These are phyloP conservation scores for Castanea sativa DNA, from an alignment of 306 rosid genomes.

Conservation along the genomic window DNA sequence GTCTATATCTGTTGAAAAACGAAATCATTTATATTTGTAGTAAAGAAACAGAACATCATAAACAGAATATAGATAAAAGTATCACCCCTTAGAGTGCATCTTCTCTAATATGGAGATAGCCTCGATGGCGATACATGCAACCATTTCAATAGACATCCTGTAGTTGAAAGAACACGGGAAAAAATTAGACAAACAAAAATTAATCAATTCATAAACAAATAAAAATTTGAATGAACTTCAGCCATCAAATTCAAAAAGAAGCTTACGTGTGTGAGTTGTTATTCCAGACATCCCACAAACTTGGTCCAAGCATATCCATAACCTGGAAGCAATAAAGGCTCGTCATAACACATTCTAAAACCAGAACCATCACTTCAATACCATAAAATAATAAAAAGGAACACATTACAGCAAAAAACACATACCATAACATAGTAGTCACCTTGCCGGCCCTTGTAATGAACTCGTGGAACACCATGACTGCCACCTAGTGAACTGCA, in stretches of 20 bases:
- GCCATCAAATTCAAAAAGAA: constrained; percentile 13
- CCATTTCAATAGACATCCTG: constrained; percentile 97
- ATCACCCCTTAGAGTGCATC: constrained; percentile 92
- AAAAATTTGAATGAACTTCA: not conserved
- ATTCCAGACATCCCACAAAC: constrained; percentile 96
- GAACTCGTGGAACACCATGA: constrained; percentile 93
- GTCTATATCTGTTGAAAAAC: not conserved
- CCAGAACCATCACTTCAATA: constrained; percentile 11
- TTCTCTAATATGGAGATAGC: constrained; percentile 97
- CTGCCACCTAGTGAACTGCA: constrained; percentile 91
- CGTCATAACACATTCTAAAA: constrained; percentile 22
- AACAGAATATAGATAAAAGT: not conserved
- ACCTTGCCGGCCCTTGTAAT: constrained; percentile 84
- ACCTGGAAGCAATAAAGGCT: constrained; percentile 44
- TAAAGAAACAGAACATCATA: not conserved
- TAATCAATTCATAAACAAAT: not conserved
- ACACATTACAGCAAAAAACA: constrained; percentile 3
- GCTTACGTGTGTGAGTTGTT: constrained; percentile 67
- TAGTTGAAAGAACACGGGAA: not conserved
- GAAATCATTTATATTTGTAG: not conserved
- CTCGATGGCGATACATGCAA: constrained; percentile 98
- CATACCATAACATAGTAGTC: constrained; percentile 88
- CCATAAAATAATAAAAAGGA: constrained; percentile 8
- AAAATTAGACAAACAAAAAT: not conserved
- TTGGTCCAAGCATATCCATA: constrained; percentile 96